phyloP scores from a whole-genome alignment of 225 moss, liverwort and hornwort genomes.

The Climacium dendroides region DNA sequence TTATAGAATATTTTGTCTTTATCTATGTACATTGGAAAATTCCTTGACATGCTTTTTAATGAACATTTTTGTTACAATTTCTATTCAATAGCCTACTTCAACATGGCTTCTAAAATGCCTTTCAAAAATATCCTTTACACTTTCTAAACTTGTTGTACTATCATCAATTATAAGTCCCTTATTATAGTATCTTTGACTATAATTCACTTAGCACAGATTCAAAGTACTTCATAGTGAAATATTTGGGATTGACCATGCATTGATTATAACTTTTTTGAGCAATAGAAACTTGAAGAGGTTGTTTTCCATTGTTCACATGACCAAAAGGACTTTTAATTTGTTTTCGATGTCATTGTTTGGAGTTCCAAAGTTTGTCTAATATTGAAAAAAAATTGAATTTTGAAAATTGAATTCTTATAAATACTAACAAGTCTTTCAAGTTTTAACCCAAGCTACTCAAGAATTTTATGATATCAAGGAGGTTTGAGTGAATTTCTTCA shows the following conservation, averaged over 20 bases:
- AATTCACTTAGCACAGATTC: background rate
- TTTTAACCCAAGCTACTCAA: background rate
- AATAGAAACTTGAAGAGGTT: background rate
- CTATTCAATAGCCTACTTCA: background rate
- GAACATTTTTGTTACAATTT: background rate
- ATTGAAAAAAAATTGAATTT: background rate
- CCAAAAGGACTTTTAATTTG: no score
- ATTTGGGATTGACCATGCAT: background rate
- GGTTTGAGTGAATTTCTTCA: background rate
- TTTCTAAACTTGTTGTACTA: background rate
- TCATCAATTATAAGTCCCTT: background rate
- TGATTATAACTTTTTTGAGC: background rate
- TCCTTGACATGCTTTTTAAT: background rate
- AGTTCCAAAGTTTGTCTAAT: background rate
- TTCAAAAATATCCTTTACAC: background rate
- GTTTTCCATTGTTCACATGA: background rate
- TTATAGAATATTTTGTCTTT: background rate
- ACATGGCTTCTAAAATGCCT: background rate
- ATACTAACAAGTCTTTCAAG: no score
- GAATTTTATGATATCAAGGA: background rate
- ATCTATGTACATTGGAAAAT: background rate
- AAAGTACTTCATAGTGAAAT: background rate
- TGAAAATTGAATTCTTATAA: background rate
- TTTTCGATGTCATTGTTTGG: background rate
- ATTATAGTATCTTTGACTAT: background rate